These are phyloP conservation scores for Corrigiola litoralis DNA, from an alignment of 179 eudicot species.

Conservation along the genomic window DNA sequence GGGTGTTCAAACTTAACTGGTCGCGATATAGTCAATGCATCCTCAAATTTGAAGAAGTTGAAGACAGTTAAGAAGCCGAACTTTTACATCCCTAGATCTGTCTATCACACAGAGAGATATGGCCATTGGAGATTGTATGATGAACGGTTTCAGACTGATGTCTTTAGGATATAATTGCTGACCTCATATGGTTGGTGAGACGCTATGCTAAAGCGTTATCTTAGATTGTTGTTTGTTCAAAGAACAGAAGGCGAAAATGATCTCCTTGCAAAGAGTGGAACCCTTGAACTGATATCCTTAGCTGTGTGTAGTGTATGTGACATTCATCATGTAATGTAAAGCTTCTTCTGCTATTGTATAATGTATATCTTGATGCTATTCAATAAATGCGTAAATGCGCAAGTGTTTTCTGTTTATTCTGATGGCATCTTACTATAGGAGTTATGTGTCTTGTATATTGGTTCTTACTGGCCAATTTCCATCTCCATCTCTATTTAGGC, in stretches of 20 bases:
- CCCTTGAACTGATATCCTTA: neutral
- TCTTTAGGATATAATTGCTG: constrained; percentile 59
- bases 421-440: neutral
- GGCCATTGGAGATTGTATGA: constrained; percentile 92
- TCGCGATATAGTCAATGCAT: constrained; percentile 56
- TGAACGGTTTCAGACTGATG: constrained; percentile 83
- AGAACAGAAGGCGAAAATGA: neutral
- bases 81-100: constrained; percentile 74
- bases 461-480: too few species aligned
- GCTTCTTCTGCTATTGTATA: neutral
- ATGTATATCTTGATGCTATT: neutral
- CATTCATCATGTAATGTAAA: constrained; percentile 5
- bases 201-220: too few species aligned
- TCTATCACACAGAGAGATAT: constrained; percentile 68
- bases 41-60: constrained; percentile 46
- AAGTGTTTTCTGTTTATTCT: neutral
- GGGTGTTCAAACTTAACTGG: constrained; percentile 80
- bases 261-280: neutral
- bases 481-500: too few species aligned
- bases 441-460: too few species aligned
- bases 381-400: neutral
- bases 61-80: constrained; percentile 66
- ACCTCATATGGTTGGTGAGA: neutral
- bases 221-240: too few species aligned
- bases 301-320: neutral